Percentiles rank a stretch among this genome's conserved stretches.
These are phyloP conservation scores for Colletotrichum shisoi DNA, from an alignment of 2,329 filamentous ascomycete genomes.

Conservation along the genomic window DNA sequence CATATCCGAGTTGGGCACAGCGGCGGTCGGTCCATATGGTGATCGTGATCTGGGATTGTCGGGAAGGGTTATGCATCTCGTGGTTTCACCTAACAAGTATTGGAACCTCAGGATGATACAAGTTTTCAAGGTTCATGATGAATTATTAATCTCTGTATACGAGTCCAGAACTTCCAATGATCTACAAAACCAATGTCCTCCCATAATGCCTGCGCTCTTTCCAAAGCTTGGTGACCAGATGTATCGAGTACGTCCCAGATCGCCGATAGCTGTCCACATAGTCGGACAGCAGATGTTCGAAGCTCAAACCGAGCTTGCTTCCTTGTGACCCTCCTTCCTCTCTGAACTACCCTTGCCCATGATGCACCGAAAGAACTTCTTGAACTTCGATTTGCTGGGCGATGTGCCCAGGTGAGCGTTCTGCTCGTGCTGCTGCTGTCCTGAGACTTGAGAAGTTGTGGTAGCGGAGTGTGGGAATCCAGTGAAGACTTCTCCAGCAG, in stretches of 20 bases:
- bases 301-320: not conserved
- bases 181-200: conserved; percentile 35
- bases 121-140: not conserved
- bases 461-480: not conserved
- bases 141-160: conserved; percentile 30
- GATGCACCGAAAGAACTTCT: conserved; percentile 3
- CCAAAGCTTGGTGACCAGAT: conserved; percentile 26
- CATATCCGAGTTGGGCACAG: not conserved
- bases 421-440: not conserved
- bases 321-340: not conserved
- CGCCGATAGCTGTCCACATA: not conserved
- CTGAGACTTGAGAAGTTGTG: not conserved
- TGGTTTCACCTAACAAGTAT: not conserved
- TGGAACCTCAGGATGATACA: not conserved
- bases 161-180: conserved; percentile 21
- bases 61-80: not conserved
- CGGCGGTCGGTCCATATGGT: too few species aligned
- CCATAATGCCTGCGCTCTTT: conserved; percentile 27
- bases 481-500: not conserved
- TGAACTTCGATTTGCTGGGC: not conserved
- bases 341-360: not conserved
- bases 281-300: not conserved
- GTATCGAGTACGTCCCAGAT: conserved; percentile 12
- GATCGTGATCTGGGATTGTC: too few species aligned
- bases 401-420: not conserved